These are phyloP conservation scores for apple (Malus domestica) DNA, from an alignment of 306 rosid genomes.

Conservation along the genomic window ASM211411v1 NC_041803.1:4934001-4934500, in stretches of 20 bases:
- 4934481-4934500: not conserved
- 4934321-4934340: not conserved
- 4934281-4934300: not conserved
- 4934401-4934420: not conserved
- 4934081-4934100: constrained; percentile 74
- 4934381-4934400: not conserved
- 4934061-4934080: constrained; percentile 33
- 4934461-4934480: constrained; percentile 29
- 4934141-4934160: not conserved
- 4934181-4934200: constrained; percentile 47
- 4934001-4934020: constrained; percentile 4
- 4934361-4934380: not conserved
- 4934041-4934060: constrained; percentile 65
- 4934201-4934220: constrained; percentile 39
- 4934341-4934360: not conserved
- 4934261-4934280: not conserved
- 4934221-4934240: constrained; percentile 52
- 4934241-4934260: constrained; percentile 32
- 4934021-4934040: constrained; percentile 36
- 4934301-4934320: not conserved
- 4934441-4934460: too few species aligned
- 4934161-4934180: constrained; percentile 2
- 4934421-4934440: constrained; percentile 21
- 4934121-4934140: too few species aligned
- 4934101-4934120: not conserved